Base-by-base conservation (phyloP, 805 yeast genomes). In the Ogataea methylovora region DNA sequence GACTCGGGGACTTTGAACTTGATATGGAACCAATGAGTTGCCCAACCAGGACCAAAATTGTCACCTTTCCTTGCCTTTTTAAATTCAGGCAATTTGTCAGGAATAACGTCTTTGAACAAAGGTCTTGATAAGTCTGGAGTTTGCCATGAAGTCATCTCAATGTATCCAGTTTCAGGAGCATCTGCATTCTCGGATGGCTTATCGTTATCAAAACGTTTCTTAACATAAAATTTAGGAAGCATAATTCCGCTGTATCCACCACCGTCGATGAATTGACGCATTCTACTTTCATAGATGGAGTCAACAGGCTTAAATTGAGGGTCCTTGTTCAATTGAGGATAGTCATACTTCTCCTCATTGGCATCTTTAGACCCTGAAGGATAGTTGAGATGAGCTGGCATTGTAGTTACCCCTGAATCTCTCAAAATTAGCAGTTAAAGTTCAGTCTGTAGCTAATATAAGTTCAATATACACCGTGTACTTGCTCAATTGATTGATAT, bases 21-120 rank as follows among this genome's bases (percentile, higher is more conserved):
- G 15, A 90, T 61, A 45, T 76, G 72, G 59, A 92, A 86, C 98
- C 98, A 90, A 43, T 86, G 94, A 1, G 97, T 83, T 38, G 90
- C 80, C 98, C 98, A 90, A 11, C 94, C 82, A 3, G 98, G 98
- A 0, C 97, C 97, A 54, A 84, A 86, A 8, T 67, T 60, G 45
- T 84, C 79, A 16, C 92, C 94, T 43, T 76, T 77, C 11, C 58
- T 54, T n/a, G 84, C 80, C 17, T 65, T 61, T 44, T 67, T 61
- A 67, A 76, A 76, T 16, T 69, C 63, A 16, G 55, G 63, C 44
- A 75, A 65, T 30, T 63, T 51, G 0, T 42, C 32, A 8, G 73
- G 73, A 39, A 79, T 60, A 41, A 84, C 72, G 36, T 74, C 77
- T 33, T 65, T 58, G 56, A 79, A 82, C 22, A 69, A 58, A 0